phyloP scores from a whole-genome alignment of 768 basidiomycete species.

The Termitomyces sp. region DNA sequence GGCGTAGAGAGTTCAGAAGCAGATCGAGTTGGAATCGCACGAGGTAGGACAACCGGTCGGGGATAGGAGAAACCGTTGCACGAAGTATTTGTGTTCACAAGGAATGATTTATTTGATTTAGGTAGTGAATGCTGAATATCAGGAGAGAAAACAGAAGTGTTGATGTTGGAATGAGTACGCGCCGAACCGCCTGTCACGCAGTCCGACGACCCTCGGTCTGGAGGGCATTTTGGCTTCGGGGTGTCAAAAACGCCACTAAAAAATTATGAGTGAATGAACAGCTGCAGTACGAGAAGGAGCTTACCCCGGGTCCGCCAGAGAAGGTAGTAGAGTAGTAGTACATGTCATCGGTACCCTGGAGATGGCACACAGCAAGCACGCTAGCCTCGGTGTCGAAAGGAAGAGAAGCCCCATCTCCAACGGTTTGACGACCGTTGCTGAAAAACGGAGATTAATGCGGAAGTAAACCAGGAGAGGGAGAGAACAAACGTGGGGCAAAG shows the following conservation, averaged over 20 bases:
- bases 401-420: conserved; percentile 92
- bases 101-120: conserved; percentile 15
- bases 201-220: conserved; percentile 89
- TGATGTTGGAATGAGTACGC: conserved; percentile 47
- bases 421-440: conserved; percentile 94
- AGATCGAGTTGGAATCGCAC: conserved; percentile 35
- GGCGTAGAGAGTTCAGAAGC: conserved; percentile 57
- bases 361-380: conserved; percentile 82
- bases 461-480: not conserved
- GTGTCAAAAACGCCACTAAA: conserved; percentile 93
- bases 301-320: conserved; percentile 88
- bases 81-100: conserved; percentile 14
- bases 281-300: conserved; percentile 14
- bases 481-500: conserved; percentile 83
- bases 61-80: conserved; percentile 15
- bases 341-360: conserved; percentile 75
- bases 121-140: conserved; percentile 8
- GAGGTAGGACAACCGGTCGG: conserved; percentile 28
- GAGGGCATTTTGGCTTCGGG: conserved; percentile 91
- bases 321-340: conserved; percentile 92
- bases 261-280: not conserved
- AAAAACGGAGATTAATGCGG: conserved; percentile 7
- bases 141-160: conserved; percentile 35
- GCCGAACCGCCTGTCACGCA: conserved; percentile 93
- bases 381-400: conserved; percentile 71